Conservation (phyloP, 1,139 yeast species). For the Candida tunisiensis region DNA sequence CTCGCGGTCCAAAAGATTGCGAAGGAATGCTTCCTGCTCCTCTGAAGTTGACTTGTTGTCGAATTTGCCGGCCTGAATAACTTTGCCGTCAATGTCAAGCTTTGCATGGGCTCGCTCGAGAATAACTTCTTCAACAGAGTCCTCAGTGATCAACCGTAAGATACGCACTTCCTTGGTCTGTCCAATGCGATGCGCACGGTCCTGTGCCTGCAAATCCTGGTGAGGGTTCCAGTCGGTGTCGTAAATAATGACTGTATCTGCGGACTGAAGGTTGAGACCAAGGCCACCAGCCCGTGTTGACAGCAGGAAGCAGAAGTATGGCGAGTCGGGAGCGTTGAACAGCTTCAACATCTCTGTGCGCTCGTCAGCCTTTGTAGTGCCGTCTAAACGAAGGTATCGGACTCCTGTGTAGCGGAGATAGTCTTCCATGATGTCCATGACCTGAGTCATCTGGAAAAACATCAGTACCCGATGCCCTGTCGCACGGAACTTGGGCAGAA, state of each 20-base stretch:
- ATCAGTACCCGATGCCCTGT: conserved; percentile 83
- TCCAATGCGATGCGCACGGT: conserved; percentile 96
- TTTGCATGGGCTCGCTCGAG: conserved; percentile 89
- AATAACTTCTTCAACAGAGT: conserved; percentile 88
- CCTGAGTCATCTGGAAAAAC: conserved; percentile 97
- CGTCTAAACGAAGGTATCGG: conserved; percentile 82
- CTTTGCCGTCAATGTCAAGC: conserved; percentile 93
- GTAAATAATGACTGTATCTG: conserved; percentile 90
- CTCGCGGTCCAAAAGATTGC: conserved; percentile 72
- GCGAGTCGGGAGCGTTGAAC: conserved; percentile 79
- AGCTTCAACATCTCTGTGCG: conserved; percentile 68
- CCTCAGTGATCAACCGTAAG: conserved; percentile 77
- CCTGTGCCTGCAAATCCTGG: conserved; percentile 97
- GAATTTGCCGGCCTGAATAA: conserved; percentile 96
- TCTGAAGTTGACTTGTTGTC: conserved; percentile 94
- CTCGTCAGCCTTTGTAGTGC: conserved; percentile 90
- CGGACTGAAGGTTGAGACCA: conserved; percentile 89
- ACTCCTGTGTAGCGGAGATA: conserved; percentile 57
- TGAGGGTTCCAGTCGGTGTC: conserved; percentile 99
- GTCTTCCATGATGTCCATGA: conserved; percentile 98
- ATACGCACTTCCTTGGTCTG: conserved; percentile 95
- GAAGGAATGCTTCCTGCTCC: conserved; percentile 88
- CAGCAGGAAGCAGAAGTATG: conserved; percentile 73
- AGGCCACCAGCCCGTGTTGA: conserved; percentile 98
- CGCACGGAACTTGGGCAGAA: conserved; percentile 72